These are phyloP conservation scores for Colletotrichum horii DNA, from an alignment of 2,329 filamentous ascomycete species.

Conservation along the genomic window DNA sequence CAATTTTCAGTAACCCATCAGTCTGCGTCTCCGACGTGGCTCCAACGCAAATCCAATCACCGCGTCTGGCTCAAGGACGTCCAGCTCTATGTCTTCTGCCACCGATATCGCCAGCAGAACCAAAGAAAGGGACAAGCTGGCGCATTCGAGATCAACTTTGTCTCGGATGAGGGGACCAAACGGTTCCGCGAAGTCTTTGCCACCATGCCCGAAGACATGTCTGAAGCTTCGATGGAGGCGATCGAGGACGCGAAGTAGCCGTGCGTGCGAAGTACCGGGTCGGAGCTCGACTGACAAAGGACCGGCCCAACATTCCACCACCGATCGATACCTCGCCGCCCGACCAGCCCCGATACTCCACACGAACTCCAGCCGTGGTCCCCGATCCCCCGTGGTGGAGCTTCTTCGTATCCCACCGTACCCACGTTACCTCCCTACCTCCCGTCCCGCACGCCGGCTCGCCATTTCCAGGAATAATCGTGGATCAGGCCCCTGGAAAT, in stretches of 20 bases:
- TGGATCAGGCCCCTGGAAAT: not conserved
- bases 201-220: not conserved
- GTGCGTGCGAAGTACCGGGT: not conserved
- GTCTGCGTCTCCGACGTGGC: constrained; percentile 52
- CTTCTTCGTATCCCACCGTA: not conserved
- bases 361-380: not conserved
- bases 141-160: constrained; percentile 58
- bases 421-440: not conserved
- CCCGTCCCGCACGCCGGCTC: not conserved
- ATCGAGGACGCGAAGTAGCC: not conserved
- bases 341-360: not conserved
- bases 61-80: constrained; percentile 59
- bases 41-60: constrained; percentile 51
- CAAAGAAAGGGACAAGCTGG: constrained; percentile 54
- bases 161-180: constrained; percentile 43
- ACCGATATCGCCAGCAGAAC: constrained; percentile 56
- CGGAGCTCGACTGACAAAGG: not conserved
- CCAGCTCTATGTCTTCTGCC: constrained; percentile 64
- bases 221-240: not conserved
- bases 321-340: not conserved
- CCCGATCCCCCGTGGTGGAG: not conserved
- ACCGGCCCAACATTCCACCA: not conserved
- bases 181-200: constrained; percentile 48
- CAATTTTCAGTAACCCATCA: constrained; percentile 55
- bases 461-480: not conserved